These are phyloP conservation scores for Friedmanniomyces simplex DNA, from an alignment of 495 filamentous ascomycete species.

Conservation along the genomic window DNA sequence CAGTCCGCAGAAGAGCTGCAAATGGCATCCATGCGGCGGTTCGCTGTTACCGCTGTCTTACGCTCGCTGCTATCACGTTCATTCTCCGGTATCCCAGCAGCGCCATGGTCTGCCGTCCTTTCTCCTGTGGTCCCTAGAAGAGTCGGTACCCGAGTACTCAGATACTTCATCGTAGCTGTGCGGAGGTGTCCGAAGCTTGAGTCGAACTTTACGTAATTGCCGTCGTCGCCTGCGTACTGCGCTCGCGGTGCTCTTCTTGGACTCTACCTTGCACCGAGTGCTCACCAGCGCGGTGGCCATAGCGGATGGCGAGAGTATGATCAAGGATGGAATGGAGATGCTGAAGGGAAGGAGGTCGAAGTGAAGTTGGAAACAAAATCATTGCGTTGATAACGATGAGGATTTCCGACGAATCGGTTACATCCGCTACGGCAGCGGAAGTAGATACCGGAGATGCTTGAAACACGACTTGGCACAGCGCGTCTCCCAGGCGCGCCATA, in stretches of 20 bases:
- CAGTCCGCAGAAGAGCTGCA: no score
- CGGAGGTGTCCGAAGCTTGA: background rate
- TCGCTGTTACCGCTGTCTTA: no score
- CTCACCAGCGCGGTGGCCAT: no score
- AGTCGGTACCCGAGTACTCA: background rate
- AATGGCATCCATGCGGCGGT: no score
- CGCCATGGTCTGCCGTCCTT: no score
- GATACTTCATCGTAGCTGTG: background rate
- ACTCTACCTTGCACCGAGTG: no score
- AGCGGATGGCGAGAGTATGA: no score
- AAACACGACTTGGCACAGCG: background rate
- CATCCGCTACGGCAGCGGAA: background rate
- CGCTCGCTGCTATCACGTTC: no score
- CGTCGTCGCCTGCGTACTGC: background rate
- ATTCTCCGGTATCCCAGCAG: no score
- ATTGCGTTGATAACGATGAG: no score
- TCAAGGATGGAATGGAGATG: no score
- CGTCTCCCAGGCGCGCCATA: background rate
- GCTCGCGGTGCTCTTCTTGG: background rate
- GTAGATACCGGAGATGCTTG: background rate
- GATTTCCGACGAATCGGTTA: background rate
- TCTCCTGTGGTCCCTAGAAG: background rate
- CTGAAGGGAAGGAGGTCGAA: background rate
- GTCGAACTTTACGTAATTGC: background rate
- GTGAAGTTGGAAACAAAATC: conserved; percentile 5